Conservation (phyloP, 768 basidiomycete genomes). For the Auricularia auricula-judae region DNA sequence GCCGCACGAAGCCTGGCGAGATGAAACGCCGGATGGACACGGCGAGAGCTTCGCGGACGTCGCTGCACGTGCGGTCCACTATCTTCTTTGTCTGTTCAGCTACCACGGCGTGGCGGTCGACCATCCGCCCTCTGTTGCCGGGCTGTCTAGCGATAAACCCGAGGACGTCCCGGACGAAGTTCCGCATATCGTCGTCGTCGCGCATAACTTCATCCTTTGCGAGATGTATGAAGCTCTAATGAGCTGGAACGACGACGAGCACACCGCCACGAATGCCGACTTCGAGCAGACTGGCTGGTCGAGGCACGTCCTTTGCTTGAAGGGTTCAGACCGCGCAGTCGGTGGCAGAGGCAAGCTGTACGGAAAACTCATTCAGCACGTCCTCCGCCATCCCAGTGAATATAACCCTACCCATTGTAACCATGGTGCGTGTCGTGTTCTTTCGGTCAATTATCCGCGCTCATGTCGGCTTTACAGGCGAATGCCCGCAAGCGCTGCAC, state of each 20-base stretch:
- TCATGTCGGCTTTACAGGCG: neutral
- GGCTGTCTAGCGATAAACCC: neutral
- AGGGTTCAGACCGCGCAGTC: neutral
- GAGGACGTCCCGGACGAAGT: constrained; percentile 4
- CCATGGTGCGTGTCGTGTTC: neutral
- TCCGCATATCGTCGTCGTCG: constrained; percentile 6
- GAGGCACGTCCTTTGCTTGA: neutral
- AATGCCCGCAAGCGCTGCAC: neutral
- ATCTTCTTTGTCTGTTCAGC: neutral
- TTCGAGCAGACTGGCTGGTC: constrained; percentile 3
- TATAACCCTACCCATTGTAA: neutral
- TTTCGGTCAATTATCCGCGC: neutral
- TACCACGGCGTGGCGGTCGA: neutral
- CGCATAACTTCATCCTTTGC: constrained; percentile 2
- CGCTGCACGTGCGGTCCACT: neutral
- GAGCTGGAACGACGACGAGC: neutral
- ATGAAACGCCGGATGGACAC: neutral
- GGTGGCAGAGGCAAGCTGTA: neutral
- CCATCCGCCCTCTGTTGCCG: neutral
- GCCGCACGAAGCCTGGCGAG: neutral
- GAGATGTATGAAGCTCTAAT: constrained; percentile 5
- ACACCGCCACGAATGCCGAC: neutral
- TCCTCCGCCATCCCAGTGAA: neutral
- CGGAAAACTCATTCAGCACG: neutral
- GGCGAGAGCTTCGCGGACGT: neutral